These are phyloP conservation scores for Nemania sp. DNA, from an alignment of 2,329 filamentous ascomycete species.

Conservation along the genomic window DNA sequence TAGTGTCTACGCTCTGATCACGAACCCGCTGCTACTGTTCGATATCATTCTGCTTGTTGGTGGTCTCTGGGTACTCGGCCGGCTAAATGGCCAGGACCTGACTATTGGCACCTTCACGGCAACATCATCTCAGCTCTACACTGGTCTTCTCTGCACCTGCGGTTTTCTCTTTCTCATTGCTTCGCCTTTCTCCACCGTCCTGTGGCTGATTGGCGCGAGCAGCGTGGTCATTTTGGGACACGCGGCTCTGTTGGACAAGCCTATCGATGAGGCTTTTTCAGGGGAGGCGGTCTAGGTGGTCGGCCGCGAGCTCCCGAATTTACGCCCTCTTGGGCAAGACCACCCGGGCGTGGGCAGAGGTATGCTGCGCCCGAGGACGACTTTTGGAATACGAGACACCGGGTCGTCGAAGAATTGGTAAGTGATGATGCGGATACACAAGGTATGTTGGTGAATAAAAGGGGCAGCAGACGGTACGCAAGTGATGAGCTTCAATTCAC, in stretches of 20 bases:
- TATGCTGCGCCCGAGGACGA: slow-evolving; percentile 57
- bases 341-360: slow-evolving; percentile 84
- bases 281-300: slow-evolving; percentile 99
- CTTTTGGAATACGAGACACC: slow-evolving; percentile 44
- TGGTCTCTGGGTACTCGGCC: slow-evolving; percentile 90
- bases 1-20: slow-evolving; percentile 91
- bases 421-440: slow-evolving; percentile 61
- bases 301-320: slow-evolving; percentile 97
- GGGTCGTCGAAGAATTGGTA: slow-evolving; percentile 70
- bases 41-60: slow-evolving; percentile 86
- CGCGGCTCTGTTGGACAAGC: slow-evolving; percentile 95
- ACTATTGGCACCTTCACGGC: slow-evolving; percentile 81
- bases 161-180: slow-evolving; percentile 85
- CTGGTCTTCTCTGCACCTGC: slow-evolving; percentile 77
- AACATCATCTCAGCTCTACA: slow-evolving; percentile 93
- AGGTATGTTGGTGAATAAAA: slow-evolving; percentile 52
- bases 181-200: slow-evolving; percentile 79
- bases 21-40: slow-evolving; percentile 84
- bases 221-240: slow-evolving; percentile 94
- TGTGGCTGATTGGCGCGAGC: slow-evolving; percentile 96
- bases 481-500: slow-evolving; percentile 66
- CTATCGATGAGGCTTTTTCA: slow-evolving; percentile 99
- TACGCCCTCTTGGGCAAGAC: slow-evolving; percentile 99
- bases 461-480: slow-evolving; percentile 53
- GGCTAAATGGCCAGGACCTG: slow-evolving; percentile 84